Base-by-base conservation (phyloP, 2,329 filamentous ascomycete species). In the Coniosporium tulheliwenetii region DNA sequence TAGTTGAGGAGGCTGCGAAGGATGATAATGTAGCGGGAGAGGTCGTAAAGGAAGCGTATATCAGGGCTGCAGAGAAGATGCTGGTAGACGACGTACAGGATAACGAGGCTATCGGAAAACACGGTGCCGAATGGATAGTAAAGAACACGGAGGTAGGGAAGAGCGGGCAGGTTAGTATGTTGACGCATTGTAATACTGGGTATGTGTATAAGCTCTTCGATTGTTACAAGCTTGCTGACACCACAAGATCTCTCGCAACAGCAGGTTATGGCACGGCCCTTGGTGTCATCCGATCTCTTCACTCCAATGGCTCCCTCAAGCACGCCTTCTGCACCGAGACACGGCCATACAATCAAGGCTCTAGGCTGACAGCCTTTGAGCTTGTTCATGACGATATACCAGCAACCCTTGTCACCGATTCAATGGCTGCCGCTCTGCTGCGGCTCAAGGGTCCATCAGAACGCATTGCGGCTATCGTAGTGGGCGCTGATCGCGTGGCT, bases 121-220 rank as follows among this genome's bases (percentile, higher is more conserved):
- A 82, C 57, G 91, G 91, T 33, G 84, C 86, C 0, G 70, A 78
- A 47, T 98, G 91, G 84, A 79, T 98, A 30, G 62, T 76, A 42
- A 63, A 70, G 34, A 75, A 84, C 50, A 53, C 61, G 37, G 61
- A 49, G 60, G 70, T 56, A 56, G 69, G 47, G 58, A 70, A 47
- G 52, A 68, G 56, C 52, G 67, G 62, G 50, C 67, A 69, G 48
- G 64, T 94, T 38, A 85, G 84, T n/a, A 80, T 98, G 36, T 65
- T 98, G 49, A 98, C 91, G 9, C 93, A 98, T 62, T 98, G 91
- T 70, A 98, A 98, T 61, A 98, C 91, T 15, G 91, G 91, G 77
- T 81, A 68, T 39, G 42, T 45, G 15, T 35, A 13, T 26, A 7
- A 13, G n/a, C 13, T 8, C 31, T 37, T 10, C 9, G 13, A 1